A percentile compares a stretch with the other conserved stretches of the same genome.
Evolutionary conservation across 129 eudicot genomes (phyloP).

Genomic region (Pulicaria dysenterica): DNA sequence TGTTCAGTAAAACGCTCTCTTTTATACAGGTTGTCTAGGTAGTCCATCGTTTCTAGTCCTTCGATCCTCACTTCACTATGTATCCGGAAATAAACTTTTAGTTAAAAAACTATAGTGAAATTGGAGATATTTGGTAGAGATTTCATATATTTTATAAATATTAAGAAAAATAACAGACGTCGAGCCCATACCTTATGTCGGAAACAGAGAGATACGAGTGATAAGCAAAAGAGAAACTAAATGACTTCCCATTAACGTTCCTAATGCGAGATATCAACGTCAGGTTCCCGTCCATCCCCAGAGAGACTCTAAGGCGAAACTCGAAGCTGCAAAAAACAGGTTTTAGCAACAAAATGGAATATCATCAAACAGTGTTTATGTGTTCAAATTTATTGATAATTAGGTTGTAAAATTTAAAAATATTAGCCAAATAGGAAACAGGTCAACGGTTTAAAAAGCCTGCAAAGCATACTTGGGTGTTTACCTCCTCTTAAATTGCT

Average conservation of each 20-base stretch:
- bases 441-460: not conserved
- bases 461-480: not conserved
- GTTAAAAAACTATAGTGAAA: not conserved
- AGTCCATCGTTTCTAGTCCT: conserved; percentile 91
- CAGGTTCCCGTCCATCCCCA: conserved; percentile 73
- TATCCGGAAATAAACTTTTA: not conserved
- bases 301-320: conserved; percentile 84
- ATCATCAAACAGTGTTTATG: not conserved
- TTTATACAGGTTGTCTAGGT: conserved; percentile 73
- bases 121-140: not conserved
- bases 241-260: conserved; percentile 82
- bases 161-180: not conserved
- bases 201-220: conserved; percentile 86
- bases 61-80: conserved; percentile 93
- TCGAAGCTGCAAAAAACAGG: conserved; percentile 58
- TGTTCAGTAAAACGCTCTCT: conserved; percentile 87
- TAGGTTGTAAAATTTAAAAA: not conserved
- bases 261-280: conserved; percentile 80
- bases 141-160: not conserved
- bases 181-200: conserved; percentile 71
- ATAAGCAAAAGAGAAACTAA: conserved; percentile 87
- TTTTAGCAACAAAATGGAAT: not conserved
- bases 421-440: not conserved
- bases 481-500: conserved; percentile 3
- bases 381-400: not conserved